Evolutionary conservation across 805 yeast species (phyloP), one percentile per base, ranked within the genome.

Genomic region (Pichia paraexigua): DNA sequence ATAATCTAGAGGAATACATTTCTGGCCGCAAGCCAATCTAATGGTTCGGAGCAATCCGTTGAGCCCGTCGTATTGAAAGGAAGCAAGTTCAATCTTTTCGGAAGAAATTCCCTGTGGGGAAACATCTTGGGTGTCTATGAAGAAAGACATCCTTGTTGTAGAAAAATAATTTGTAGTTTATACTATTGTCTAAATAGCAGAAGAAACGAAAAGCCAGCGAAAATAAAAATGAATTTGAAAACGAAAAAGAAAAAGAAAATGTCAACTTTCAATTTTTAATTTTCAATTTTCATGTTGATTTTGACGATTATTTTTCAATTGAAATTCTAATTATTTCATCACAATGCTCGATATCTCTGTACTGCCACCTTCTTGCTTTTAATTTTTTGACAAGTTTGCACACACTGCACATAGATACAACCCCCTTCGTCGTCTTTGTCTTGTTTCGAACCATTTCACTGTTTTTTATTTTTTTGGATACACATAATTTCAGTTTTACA

Each of bases 1-100:
- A 71, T 91, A 91, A 56, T 84, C 87, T n/a, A 74, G 79, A n/a
- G 85, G 83, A 41, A 94, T 76, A 68, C 99, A 94, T 67, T 94
- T 94, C 52, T 67, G 60, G 21, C 76, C 73, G 66, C 98, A 92
- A 4, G 77, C 74, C 37, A 71, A 66, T 37, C 86, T 71, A 57
- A 91, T 74, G 43, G 77, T 73, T 39, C 58, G 53, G 27, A 64
- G 54, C 0, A 85, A 78, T 3, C 73, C 62, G 45, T 74, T 68
- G 76, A 82, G 78, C 2, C 89, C 89, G 20, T 76, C 78, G 60
- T 73, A 85, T 61, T 87, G 95, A 46, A 83, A 73, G 56, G 74
- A 79, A 1, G 94, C 92, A 18, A 82, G 58, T 61, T 76, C 74
- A 51, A 87, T 52, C 70, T 77, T 82, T 60, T 79, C 80, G 5